These are phyloP conservation scores for Ocimum tenuiflorum DNA, from an alignment of 257 asterid species.

Conservation along the genomic window DNA sequence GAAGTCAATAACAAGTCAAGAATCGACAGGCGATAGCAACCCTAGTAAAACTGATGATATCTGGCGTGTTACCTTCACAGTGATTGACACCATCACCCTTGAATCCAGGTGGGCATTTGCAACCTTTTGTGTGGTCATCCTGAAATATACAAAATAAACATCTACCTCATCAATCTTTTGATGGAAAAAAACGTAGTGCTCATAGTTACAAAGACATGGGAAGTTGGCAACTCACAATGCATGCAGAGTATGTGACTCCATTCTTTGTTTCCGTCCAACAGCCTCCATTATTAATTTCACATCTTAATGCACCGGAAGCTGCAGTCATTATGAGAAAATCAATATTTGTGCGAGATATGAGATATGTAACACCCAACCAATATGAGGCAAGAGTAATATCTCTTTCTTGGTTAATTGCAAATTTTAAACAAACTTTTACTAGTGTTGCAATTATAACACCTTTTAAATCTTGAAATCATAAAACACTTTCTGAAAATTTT, in stretches of 20 bases:
- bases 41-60: neutral
- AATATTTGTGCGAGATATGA: no score
- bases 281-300: conserved; percentile 79
- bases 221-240: conserved; percentile 57
- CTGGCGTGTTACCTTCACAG: conserved; percentile 63
- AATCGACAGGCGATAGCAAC: conserved; percentile 15
- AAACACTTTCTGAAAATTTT: no score
- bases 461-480: no score
- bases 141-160: conserved; percentile 18
- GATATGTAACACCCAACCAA: neutral
- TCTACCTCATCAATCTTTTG: neutral
- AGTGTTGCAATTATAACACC: no score
- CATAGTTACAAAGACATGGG: no score
- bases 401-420: neutral
- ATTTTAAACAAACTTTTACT: no score
- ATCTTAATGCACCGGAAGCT: conserved; percentile 88
- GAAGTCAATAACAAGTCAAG: neutral
- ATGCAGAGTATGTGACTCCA: conserved; percentile 80
- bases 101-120: conserved; percentile 92
- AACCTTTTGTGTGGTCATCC: conserved; percentile 77
- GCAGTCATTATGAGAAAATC: conserved; percentile 19
- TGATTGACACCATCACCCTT: conserved; percentile 75
- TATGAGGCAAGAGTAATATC: neutral
- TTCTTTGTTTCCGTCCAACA: conserved; percentile 75
- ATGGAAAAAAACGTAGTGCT: neutral